Evolutionary conservation across 345 rosid genomes (phyloP), one percentile per base, ranked within the genome.

Genomic region (Excoecaria agallocha): DNA sequence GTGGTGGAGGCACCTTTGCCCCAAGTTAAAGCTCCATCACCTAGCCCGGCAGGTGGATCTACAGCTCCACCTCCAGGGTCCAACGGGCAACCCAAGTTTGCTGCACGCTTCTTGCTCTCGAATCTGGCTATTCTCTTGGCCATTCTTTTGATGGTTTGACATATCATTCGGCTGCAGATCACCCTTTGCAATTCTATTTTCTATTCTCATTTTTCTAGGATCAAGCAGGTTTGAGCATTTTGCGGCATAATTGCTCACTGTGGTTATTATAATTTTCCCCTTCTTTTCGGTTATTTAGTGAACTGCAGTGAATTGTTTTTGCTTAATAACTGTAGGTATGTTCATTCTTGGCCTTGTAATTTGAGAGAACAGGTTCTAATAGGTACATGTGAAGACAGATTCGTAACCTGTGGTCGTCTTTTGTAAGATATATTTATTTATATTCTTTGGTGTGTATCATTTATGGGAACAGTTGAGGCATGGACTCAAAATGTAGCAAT

Each of bases 1-100:
- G 87, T 94, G 5, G 67, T 4, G 0, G 97, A 90, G 82, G 64
- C 93, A 52, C 93, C 97, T 7, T 77, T 92, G 78, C 90, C 96
- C 20, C 57, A 84, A 1, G 73, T 77, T n/a, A 73, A 19, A 69
- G 8, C 77, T 50, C 75, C 84, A 12, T 7, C 71, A 59, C 46
- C 81, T n/a, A 37, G 67, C 50, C 69, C 81, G 4, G 20, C 54
- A 7, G 66, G 66, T 74, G 79, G 83, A 37, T 16, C 62, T n/a
- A 17, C 86, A 10, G 37, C 86, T 64, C 52, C 84, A 56, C 15
- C 75, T 68, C 85, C 89, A 12, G 30, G 73, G 43, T 72, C 82
- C 55, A 90, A 77, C 43, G 89, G 86, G 55, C 92, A 87, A 68
- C 88, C 85, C 55, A 78, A 74, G 71, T 58, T 82, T 41, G 58